Conservation (phyloP, 2,329 filamentous ascomycete genomes). For the Beauveria asiatica region DNA sequence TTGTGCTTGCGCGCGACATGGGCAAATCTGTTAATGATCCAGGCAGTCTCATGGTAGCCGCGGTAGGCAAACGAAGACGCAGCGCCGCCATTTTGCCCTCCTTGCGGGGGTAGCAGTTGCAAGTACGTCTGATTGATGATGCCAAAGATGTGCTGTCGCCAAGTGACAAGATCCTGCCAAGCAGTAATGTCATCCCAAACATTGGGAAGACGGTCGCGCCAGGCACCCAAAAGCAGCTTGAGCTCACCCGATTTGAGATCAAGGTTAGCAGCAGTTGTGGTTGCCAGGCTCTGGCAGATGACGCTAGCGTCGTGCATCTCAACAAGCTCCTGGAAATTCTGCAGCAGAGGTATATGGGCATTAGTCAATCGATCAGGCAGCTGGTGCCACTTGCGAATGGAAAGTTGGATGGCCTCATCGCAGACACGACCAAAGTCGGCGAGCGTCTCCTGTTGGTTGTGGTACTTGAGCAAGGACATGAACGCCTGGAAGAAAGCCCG, state of each 20-base stretch:
- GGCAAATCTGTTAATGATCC: constrained; percentile 99
- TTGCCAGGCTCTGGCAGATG: constrained; percentile 83
- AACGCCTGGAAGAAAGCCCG: constrained; percentile 97
- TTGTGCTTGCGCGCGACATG: constrained; percentile 97
- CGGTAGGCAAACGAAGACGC: constrained; percentile 87
- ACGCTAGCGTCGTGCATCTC: constrained; percentile 96
- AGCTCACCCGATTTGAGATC: constrained; percentile 93
- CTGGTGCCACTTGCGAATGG: constrained; percentile 98
- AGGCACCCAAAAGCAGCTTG: constrained; percentile 86
- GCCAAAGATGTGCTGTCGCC: constrained; percentile 97
- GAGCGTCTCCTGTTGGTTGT: constrained; percentile 72
- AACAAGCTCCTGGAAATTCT: constrained; percentile 96
- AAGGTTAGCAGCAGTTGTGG: constrained; percentile 75
- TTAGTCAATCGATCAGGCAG: constrained; percentile 89
- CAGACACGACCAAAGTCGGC: constrained; percentile 83
- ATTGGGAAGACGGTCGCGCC: constrained; percentile 92
- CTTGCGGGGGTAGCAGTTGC: constrained; percentile 68
- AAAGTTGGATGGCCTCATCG: constrained; percentile 94
- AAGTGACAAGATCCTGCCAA: constrained; percentile 99
- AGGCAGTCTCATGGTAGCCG: constrained; percentile 96
- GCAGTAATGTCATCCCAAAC: constrained; percentile 99
- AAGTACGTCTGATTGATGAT: constrained; percentile 95
- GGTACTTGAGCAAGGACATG: constrained; percentile 90
- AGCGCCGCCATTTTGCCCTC: constrained; percentile 67
- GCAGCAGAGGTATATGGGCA: constrained; percentile 86